Evolutionary conservation across 805 yeast genomes (phyloP).

Genomic region (Candida patagonica): DNA sequence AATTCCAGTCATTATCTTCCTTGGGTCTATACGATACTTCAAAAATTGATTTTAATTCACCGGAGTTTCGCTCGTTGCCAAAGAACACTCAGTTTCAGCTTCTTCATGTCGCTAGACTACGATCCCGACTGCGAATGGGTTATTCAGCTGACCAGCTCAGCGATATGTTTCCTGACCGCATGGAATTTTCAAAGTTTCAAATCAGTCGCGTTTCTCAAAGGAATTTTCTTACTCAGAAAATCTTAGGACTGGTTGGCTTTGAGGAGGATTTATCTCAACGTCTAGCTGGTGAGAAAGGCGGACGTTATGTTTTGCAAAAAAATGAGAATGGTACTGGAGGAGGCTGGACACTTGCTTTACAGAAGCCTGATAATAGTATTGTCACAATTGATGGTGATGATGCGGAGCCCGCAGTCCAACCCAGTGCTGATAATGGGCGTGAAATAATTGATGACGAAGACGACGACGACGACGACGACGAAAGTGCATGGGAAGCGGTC

Average conservation of each 20-base stretch:
- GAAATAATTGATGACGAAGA: slow-evolving; percentile 30
- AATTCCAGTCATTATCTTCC: slow-evolving; percentile 43
- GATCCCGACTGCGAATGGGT: slow-evolving; percentile 92
- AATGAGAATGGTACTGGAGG: slow-evolving; percentile 40
- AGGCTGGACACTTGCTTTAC: slow-evolving; percentile 73
- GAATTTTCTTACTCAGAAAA: slow-evolving; percentile 77
- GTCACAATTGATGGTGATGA: slow-evolving; percentile 18
- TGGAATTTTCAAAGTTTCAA: slow-evolving; percentile 90
- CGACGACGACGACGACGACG: slow-evolving; percentile 40
- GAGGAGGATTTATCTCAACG: slow-evolving; percentile 35
- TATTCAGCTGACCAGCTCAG: slow-evolving; percentile 83
- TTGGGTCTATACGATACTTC: slow-evolving; percentile 29
- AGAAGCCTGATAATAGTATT: slow-evolving; percentile 26
- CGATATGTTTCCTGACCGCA: slow-evolving; percentile 66
- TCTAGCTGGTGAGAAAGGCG: slow-evolving; percentile 74
- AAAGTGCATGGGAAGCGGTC: slow-evolving; percentile 54
- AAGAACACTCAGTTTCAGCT: slow-evolving; percentile 81
- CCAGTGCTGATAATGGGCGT: slow-evolving; percentile 4
- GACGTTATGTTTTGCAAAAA: slow-evolving; percentile 63
- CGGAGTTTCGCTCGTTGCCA: slow-evolving; percentile 70
- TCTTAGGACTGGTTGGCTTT: slow-evolving; percentile 79
- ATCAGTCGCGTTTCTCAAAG: slow-evolving; percentile 87
- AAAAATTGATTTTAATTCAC: slow-evolving; percentile 73
- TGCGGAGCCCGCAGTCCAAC: slow-evolving; percentile 14
- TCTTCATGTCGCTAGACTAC: slow-evolving; percentile 67